These are phyloP conservation scores for Postia placenta DNA, from an alignment of 768 basidiomycete genomes.

Conservation along the genomic window DNA sequence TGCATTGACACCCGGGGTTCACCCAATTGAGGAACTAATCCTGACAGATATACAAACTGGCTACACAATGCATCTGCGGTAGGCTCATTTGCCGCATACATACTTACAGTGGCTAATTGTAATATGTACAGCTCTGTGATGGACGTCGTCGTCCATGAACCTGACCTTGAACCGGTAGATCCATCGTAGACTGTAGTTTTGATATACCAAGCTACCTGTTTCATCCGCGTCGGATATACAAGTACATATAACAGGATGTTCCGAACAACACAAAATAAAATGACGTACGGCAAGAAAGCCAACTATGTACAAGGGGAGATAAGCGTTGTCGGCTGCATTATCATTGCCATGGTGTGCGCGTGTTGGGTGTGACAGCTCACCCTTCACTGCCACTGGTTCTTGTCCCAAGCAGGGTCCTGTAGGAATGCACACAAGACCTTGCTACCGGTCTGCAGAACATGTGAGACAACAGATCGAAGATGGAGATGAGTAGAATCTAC, in stretches of 20 bases:
- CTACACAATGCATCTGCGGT: slow-evolving; percentile 71
- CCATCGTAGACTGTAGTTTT: not conserved
- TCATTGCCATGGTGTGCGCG: not conserved
- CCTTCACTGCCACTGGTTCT: slow-evolving; percentile 50
- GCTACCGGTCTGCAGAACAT: slow-evolving; percentile 69
- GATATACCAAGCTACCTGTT: not conserved
- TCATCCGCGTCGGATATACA: not conserved
- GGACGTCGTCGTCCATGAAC: slow-evolving; percentile 69
- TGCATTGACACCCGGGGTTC: slow-evolving; percentile 74
- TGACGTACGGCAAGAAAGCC: not conserved
- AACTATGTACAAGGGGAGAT: not conserved
- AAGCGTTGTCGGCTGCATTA: not conserved
- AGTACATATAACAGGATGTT: not conserved
- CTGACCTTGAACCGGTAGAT: not conserved
- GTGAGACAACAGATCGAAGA: not conserved
- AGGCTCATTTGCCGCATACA: slow-evolving; percentile 17
- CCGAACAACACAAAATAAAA: not conserved
- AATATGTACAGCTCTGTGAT: slow-evolving; percentile 53
- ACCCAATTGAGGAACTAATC: slow-evolving; percentile 64
- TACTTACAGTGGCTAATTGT: not conserved
- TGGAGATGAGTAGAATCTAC: slow-evolving; percentile 34
- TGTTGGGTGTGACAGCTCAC: too few relatives aligned
- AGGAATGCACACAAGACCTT: slow-evolving; percentile 95
- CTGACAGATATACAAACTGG: slow-evolving; percentile 73
- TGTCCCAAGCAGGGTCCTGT: slow-evolving; percentile 92